Conservation (phyloP, 805 yeast genomes). For the Phaffomyces opuntiae region DNA sequence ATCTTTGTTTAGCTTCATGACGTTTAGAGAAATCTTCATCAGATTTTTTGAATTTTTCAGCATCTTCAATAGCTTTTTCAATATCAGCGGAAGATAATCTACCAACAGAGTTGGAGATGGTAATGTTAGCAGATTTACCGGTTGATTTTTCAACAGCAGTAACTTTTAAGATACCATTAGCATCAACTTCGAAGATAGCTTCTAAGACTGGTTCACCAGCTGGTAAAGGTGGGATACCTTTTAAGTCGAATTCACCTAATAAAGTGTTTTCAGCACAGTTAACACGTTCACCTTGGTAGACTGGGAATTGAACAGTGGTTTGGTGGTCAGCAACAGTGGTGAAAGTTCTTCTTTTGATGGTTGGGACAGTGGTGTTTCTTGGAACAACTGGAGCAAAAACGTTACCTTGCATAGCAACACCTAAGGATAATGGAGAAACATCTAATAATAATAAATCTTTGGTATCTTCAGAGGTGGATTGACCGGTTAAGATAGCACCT, state of each 20-base stretch:
- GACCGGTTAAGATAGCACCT: constrained; percentile 95
- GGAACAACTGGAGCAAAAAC: constrained; percentile 86
- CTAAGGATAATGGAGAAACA: constrained; percentile 95
- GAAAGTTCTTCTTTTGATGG: constrained; percentile 95
- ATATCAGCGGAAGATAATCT: constrained; percentile 94
- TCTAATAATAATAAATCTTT: constrained; percentile 91
- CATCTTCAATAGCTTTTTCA: constrained; percentile 97
- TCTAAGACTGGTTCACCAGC: constrained; percentile 99
- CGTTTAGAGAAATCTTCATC: constrained; percentile 99
- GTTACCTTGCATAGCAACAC: constrained; percentile 99
- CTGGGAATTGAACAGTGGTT: constrained; percentile 97
- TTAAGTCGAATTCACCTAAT: constrained; percentile 92
- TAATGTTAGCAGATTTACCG: constrained; percentile 96
- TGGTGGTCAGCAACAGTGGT: constrained; percentile 97
- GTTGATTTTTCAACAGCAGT: constrained; percentile 98
- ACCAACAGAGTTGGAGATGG: constrained; percentile 98
- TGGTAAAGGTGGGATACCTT: constrained; percentile 96
- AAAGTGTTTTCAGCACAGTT: constrained; percentile 92
- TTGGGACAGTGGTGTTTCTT: constrained; percentile 52
- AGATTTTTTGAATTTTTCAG: constrained; percentile 97
- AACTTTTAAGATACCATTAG: constrained; percentile 99
- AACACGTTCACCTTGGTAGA: constrained; percentile 97
- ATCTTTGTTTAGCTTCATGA: constrained; percentile 98
- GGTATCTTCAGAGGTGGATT: constrained; percentile 95
- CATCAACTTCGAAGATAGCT: constrained; percentile 98